Conservation (phyloP, 1,284 basidiomycete genomes). For the Trichosporon sp. region DNA sequence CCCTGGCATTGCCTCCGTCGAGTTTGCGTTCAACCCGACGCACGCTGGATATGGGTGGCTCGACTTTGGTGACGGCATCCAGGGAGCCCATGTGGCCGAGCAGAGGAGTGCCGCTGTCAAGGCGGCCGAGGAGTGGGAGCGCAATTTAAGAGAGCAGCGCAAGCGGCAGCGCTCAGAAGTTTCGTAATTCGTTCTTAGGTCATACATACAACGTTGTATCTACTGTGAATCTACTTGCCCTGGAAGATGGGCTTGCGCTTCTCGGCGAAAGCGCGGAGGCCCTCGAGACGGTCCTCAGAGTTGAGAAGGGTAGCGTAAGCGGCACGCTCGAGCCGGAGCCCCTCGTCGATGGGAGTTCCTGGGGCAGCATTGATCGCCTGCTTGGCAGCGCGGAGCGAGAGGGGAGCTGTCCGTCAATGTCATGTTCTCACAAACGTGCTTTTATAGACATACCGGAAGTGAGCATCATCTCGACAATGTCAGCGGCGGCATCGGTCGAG, state of each 20-base stretch:
- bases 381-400: slow-evolving; percentile 87
- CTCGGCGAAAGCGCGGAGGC: slow-evolving; percentile 83
- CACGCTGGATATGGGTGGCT: slow-evolving; percentile 22
- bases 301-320: slow-evolving; percentile 82
- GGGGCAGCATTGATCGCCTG: slow-evolving; percentile 78
- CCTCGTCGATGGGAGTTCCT: slow-evolving; percentile 74
- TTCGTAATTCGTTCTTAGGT: slow-evolving; percentile 16
- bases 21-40: slow-evolving; percentile 47
- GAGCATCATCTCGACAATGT: slow-evolving; percentile 44
- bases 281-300: slow-evolving; percentile 79
- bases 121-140: slow-evolving; percentile 54
- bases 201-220: slow-evolving; percentile 44
- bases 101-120: slow-evolving; percentile 33
- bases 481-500: slow-evolving; percentile 40
- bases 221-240: slow-evolving; percentile 59
- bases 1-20: slow-evolving; percentile 49
- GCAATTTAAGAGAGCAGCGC: slow-evolving; percentile 16
- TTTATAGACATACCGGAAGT: slow-evolving; percentile 42
- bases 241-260: slow-evolving; percentile 80
- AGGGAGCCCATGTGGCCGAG: slow-evolving; percentile 30
- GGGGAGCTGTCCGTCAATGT: slow-evolving; percentile 65
- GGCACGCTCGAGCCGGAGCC: slow-evolving; percentile 83
- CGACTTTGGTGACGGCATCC: slow-evolving; percentile 28
- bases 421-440: too few species aligned
- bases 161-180: slow-evolving; percentile 14